Base-by-base conservation (phyloP, 768 basidiomycete species). In the Candolleomyces efflorescens region DNA sequence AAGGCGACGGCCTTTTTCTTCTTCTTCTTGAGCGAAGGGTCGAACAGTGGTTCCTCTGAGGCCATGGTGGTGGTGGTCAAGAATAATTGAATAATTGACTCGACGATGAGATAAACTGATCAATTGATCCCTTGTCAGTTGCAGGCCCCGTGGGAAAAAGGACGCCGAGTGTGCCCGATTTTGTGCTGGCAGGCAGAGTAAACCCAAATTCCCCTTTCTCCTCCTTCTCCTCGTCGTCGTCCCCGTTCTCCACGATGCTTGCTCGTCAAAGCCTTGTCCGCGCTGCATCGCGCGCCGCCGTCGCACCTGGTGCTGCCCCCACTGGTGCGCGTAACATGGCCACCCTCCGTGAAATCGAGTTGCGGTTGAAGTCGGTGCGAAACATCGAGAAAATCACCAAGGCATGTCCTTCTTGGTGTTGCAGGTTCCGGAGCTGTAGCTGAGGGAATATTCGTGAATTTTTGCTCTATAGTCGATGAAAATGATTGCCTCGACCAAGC, bases 361-460 rank as follows among this genome's bases (percentile, higher is more conserved):
- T 92, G 72, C 88, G 96, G 67, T 83, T 92, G 76, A 92, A 96
- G 85, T 97, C 94, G 48, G 96, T 98, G 68, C 82, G 83, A 74
- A 97, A 97, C 80, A 96, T 96, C 72, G 93, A 97, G 84, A 98
- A 98, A 90, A 98, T 99, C 80, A 98, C 96, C 60, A 96, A 97
- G 82, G 95, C 93, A 62, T 68, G 72, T 69, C 69, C 65, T 43
- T 15, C 2, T 45, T 13, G 41, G 13, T 18, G 23, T 27, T 67
- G 17, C 38, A 12, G 41, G 13, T 23, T 51, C 26, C 11, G 47
- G 47, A 44, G 41, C 47, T 46, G 54, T 51, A 4, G 27, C 10
- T 44, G 11, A 27, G 55, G 60, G 46, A 60, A 15, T 45, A 20
- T 15, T 22, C 15, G 37, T 43, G 36, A 26, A 47, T 51, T 20